Evolutionary conservation across 768 basidiomycete genomes (phyloP).

Genomic region (Auriscalpium vulgare): DNA sequence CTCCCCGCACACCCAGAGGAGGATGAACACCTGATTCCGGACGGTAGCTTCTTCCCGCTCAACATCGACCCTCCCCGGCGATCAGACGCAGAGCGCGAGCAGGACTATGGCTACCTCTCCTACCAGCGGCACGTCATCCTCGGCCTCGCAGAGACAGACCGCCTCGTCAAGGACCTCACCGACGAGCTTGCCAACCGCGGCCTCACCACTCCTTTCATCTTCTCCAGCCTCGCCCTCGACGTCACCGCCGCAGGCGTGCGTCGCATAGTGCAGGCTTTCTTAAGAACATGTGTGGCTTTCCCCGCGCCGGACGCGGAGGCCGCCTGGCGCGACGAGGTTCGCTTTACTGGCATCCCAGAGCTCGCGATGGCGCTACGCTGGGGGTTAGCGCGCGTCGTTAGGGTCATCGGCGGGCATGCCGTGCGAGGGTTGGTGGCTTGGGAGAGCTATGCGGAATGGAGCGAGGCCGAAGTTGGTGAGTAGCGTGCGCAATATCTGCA

Average conservation of each 20-base stretch:
- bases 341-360: constrained; percentile 80
- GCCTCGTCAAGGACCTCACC: constrained; percentile 63
- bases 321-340: constrained; percentile 73
- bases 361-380: constrained; percentile 90
- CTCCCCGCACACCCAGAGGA: constrained; percentile 29
- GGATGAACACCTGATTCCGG: constrained; percentile 23
- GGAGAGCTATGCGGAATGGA: constrained; percentile 79
- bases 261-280: constrained; percentile 72
- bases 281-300: constrained; percentile 45
- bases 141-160: constrained; percentile 63
- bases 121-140: constrained; percentile 68
- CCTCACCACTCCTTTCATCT: constrained; percentile 85
- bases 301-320: constrained; percentile 34
- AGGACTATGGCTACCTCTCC: constrained; percentile 68
- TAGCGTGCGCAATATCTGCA: constrained; percentile 4
- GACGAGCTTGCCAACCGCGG: constrained; percentile 64
- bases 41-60: constrained; percentile 28
- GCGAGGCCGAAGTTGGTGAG: constrained; percentile 76
- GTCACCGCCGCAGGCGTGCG: constrained; percentile 67
- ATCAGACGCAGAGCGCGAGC: constrained; percentile 18
- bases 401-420: constrained; percentile 60
- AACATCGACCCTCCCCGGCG: constrained; percentile 23
- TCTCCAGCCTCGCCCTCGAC: constrained; percentile 84
- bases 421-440: constrained; percentile 81
- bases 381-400: constrained; percentile 76